Evolutionary conservation across 2,329 filamentous ascomycete genomes (phyloP).

Genomic region (Didymosphaeria variabile): DNA sequence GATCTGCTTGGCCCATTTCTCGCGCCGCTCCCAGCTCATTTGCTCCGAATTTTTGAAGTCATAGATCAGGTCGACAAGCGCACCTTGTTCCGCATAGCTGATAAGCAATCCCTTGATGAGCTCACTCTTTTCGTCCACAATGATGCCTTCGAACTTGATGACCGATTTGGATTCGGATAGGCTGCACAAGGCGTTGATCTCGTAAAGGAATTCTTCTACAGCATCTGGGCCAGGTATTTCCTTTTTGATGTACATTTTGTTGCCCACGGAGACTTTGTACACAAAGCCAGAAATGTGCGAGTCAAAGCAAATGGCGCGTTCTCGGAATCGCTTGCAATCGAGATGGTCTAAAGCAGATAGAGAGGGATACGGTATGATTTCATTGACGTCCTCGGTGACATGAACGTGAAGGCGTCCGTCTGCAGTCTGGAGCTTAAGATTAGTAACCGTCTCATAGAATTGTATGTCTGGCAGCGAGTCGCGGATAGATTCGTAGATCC

Average conservation of each 20-base stretch:
- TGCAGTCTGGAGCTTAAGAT: constrained; percentile 89
- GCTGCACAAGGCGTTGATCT: constrained; percentile 91
- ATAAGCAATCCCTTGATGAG: constrained; percentile 89
- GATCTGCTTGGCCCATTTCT: constrained; percentile 91
- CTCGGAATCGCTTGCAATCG: constrained; percentile 64
- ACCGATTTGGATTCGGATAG: constrained; percentile 78
- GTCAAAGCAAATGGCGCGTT: constrained; percentile 82
- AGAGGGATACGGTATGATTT: constrained; percentile 88
- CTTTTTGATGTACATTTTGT: constrained; percentile 87
- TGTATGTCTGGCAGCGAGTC: constrained; percentile 93
- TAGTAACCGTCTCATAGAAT: constrained; percentile 95
- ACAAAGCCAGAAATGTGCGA: constrained; percentile 97
- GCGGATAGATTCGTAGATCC: constrained; percentile 93
- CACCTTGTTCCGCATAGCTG: constrained; percentile 84
- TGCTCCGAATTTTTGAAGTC: constrained; percentile 68
- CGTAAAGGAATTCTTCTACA: constrained; percentile 95
- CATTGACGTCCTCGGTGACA: constrained; percentile 96
- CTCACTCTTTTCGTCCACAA: constrained; percentile 79
- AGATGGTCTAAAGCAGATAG: constrained; percentile 79
- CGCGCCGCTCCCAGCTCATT: constrained; percentile 75
- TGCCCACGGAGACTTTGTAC: constrained; percentile 83
- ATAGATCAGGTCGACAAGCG: constrained; percentile 90
- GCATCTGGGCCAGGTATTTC: constrained; percentile 96
- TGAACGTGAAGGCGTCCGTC: constrained; percentile 92
- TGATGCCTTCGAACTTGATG: constrained; percentile 85